Evolutionary conservation across 257 asterid genomes (phyloP), one percentile per base, ranked within the genome.

Genomic region (Sherardia arvensis): DNA sequence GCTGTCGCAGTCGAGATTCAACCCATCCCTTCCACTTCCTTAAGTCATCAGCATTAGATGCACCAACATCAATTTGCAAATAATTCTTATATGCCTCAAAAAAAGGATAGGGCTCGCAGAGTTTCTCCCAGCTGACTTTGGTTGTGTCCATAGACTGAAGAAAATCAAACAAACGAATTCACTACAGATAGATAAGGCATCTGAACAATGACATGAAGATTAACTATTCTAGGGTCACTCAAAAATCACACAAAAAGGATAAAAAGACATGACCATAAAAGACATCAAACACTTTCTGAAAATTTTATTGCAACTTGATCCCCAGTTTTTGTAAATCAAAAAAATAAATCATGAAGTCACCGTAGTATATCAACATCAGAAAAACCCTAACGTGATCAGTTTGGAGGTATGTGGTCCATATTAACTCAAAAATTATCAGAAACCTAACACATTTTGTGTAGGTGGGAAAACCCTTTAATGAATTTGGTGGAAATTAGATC

Each of bases 21-120:
- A 77, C 79, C 82, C 79, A 77, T n/a, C 78, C 76, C 59, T 70
- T 77, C 82, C 82, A 77, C 10, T 72, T 73, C 59, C 74, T 75
- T 55, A 73, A 59, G 65, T 77, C 79, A 73, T 70, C 73, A 62
- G 34, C 74, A 70, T 73, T 69, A 43, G 72, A 69, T 22, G 79
- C 79, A 17, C 36, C 55, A 63, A 77, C 71, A 20, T 77, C 82
- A 66, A 77, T 75, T 69, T 77, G 82, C 68, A 77, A 69, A 67
- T 77, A 77, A 63, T 77, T 77, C 68, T 66, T 77, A 70, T 77
- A 77, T 33, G 77, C 74, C 67, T 77, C 74, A 64, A 77, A 77
- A 76, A 77, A 77, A 59, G 74, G 73, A 59, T 49, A 73, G 29
- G 69, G 69, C 59, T 73, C 76, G 47, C 71, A 77, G 36, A 73